Evolutionary conservation across 441 rosid genomes (phyloP).

Genomic region (Syzygium syzygioides): DNA sequence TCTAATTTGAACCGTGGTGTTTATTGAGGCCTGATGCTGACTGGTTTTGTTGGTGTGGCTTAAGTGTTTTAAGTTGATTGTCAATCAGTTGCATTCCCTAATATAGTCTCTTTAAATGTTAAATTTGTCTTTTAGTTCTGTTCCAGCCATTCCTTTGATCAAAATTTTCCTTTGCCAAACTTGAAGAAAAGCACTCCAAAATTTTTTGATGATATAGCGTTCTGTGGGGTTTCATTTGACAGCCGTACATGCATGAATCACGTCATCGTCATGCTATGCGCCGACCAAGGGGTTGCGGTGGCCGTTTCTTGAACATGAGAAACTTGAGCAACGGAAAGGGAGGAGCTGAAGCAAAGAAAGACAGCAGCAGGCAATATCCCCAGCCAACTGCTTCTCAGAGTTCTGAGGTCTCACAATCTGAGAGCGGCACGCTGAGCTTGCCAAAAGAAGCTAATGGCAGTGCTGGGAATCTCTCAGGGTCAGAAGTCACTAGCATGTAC

Average conservation of each 20-base stretch:
- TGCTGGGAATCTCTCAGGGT: conserved; percentile 41
- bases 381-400: conserved; percentile 60
- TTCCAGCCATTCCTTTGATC: background rate
- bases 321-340: conserved; percentile 13
- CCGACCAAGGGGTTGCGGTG: conserved; percentile 85
- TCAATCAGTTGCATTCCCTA: background rate
- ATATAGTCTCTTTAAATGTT: background rate
- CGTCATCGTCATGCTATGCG: conserved; percentile 94
- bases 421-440: conserved; percentile 46
- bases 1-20: background rate
- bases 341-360: conserved; percentile 25
- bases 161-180: background rate
- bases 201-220: background rate
- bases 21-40: background rate
- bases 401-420: conserved; percentile 75
- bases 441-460: conserved; percentile 15
- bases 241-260: conserved; percentile 89
- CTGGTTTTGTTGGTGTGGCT: background rate
- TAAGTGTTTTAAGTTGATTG: background rate
- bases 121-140: background rate
- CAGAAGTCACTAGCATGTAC: conserved; percentile 75
- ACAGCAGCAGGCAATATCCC: conserved; percentile 2
- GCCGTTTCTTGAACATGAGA: conserved; percentile 80
- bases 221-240: conserved; percentile 11
- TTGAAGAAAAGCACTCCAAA: background rate